phyloP scores from a whole-genome alignment of 768 basidiomycete genomes.

The Clitopilus passeckerianus region DNA sequence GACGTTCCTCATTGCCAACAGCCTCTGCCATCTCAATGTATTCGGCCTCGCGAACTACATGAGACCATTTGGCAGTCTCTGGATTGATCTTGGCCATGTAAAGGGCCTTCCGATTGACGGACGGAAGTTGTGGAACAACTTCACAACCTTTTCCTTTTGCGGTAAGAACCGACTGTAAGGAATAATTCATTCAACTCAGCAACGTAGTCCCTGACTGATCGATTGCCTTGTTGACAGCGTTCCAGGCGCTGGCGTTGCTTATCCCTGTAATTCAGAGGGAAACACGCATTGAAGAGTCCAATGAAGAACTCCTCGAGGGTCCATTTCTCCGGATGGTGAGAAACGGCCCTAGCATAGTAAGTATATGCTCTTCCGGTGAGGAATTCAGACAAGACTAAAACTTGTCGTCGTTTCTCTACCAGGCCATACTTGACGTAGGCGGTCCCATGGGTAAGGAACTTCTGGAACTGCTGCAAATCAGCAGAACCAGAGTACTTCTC shows the following conservation, averaged over 20 bases:
- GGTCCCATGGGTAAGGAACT: conserved; percentile 11
- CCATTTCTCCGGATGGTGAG: conserved; percentile 12
- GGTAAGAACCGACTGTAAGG: conserved; percentile 19
- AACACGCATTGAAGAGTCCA: conserved; percentile 26
- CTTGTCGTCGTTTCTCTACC: conserved; percentile 9
- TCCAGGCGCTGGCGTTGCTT: conserved; percentile 19
- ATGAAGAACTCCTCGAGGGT: conserved; percentile 18
- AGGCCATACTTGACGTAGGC: conserved; percentile 15
- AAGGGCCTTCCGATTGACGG: conserved; percentile 21
- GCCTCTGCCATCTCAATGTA: conserved; percentile 18
- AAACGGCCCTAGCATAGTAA: conserved; percentile 20
- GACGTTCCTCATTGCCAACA: conserved; percentile 3
- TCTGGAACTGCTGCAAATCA: conserved; percentile 3
- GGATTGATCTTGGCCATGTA: conserved; percentile 21
- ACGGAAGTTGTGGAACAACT: conserved; percentile 26
- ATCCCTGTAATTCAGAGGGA: conserved; percentile 21
- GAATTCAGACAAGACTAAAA: conserved; percentile 16
- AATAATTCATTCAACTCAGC: conserved; percentile 23
- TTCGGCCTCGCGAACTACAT: conserved; percentile 19
- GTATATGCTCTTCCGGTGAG: conserved; percentile 22
- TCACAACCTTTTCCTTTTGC: conserved; percentile 20
- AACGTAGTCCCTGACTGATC: conserved; percentile 20
- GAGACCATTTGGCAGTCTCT: conserved; percentile 16
- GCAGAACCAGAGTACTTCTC: conserved; percentile 9
- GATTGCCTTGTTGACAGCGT: conserved; percentile 13